Conservation (phyloP, 805 yeast genomes). For the Barnettozyma californica region DNA sequence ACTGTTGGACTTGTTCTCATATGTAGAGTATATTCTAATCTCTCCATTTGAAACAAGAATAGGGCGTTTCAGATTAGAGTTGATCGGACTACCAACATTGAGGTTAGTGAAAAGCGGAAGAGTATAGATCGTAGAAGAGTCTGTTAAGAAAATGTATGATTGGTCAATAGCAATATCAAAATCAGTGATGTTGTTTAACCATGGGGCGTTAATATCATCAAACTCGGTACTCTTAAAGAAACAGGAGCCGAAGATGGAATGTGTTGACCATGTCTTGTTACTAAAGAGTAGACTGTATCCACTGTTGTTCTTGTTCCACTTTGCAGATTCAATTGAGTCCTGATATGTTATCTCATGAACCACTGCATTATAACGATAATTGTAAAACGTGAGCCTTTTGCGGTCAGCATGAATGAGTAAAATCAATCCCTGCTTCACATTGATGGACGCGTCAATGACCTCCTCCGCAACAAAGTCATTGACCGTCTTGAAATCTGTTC, state of each 20-base stretch:
- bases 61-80: slow-evolving; percentile 23
- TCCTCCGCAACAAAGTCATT: slow-evolving; percentile 3
- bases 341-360: slow-evolving; percentile 6
- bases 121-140: background rate
- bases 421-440: slow-evolving; percentile 6
- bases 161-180: slow-evolving; percentile 6
- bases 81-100: slow-evolving; percentile 13
- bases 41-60: slow-evolving; percentile 18
- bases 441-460: slow-evolving; percentile 8
- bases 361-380: background rate
- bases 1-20: slow-evolving; percentile 15
- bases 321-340: slow-evolving; percentile 3
- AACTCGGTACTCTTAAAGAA: slow-evolving; percentile 15
- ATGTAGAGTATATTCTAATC: slow-evolving; percentile 23
- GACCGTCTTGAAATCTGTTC: background rate
- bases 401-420: slow-evolving; percentile 1
- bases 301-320: slow-evolving; percentile 16
- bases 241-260: slow-evolving; percentile 25
- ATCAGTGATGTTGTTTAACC: slow-evolving; percentile 3
- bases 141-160: slow-evolving; percentile 6
- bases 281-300: slow-evolving; percentile 13
- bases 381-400: background rate
- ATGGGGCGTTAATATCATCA: background rate
- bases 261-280: slow-evolving; percentile 22
- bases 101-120: slow-evolving; percentile 5